These are phyloP conservation scores for Stenogyne calaminthoides DNA, from an alignment of 305 asterid genomes.

Conservation along the genomic window DNA sequence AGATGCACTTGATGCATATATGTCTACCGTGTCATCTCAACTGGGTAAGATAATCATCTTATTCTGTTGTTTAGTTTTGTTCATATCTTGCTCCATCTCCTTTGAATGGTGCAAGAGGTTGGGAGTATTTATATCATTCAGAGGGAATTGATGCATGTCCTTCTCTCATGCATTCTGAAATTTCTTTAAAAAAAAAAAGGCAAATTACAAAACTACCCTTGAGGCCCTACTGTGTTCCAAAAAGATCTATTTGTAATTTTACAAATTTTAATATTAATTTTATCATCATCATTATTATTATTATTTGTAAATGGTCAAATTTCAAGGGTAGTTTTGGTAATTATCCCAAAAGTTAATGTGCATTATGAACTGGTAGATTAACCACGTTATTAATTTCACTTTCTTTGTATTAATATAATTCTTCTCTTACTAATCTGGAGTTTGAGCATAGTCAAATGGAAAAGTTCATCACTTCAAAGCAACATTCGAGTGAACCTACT, in stretches of 20 bases:
- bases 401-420: neutral
- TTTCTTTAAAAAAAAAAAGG: neutral
- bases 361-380: neutral
- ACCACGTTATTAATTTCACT: neutral
- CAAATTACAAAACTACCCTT: neutral
- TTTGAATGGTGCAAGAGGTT: neutral
- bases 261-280: neutral
- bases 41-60: constrained; percentile 56
- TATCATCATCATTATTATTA: neutral
- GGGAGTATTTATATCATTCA: neutral
- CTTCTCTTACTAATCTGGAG: constrained; percentile 11
- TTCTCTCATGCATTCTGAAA: constrained; percentile 1
- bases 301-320: neutral
- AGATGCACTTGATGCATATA: constrained; percentile 95
- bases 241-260: neutral
- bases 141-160: neutral
- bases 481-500: neutral
- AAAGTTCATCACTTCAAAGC: constrained; percentile 9
- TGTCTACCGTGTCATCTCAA: constrained; percentile 93
- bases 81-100: constrained; percentile 11
- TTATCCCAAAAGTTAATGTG: neutral
- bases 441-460: constrained; percentile 12
- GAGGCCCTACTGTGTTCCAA: neutral
- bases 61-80: neutral
- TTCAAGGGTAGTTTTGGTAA: neutral